Percentiles rank a stretch among this genome's conserved stretches.
These are phyloP conservation scores for Haplosporangium gracile DNA, from an alignment of 192 early-diverging fungal species.

Conservation along the genomic window DNA sequence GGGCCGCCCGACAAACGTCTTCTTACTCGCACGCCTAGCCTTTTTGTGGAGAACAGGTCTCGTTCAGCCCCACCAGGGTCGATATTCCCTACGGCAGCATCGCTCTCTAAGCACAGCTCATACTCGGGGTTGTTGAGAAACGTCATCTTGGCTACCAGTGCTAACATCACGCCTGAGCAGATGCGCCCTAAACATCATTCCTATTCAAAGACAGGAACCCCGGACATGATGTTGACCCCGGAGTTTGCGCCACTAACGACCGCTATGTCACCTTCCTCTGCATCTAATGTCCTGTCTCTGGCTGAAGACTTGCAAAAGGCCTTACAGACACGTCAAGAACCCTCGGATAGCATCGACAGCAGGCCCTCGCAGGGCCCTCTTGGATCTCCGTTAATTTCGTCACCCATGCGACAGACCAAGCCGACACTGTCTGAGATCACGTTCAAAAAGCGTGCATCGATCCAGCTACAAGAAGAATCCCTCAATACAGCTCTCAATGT, in stretches of 20 bases:
- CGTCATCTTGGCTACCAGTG: neutral
- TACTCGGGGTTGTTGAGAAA: neutral
- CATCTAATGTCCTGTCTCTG: slow-evolving; percentile 4
- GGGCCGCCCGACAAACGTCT: neutral
- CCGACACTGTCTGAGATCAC: slow-evolving; percentile 26
- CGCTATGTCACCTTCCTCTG: neutral
- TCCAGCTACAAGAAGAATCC: neutral
- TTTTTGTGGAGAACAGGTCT: slow-evolving; percentile 37
- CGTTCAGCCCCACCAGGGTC: slow-evolving; percentile 30
- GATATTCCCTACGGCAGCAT: neutral
- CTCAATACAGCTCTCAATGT: neutral
- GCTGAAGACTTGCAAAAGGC: slow-evolving; percentile 27
- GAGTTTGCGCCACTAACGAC: neutral
- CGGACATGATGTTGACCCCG: neutral
- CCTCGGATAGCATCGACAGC: neutral
- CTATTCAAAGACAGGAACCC: neutral
- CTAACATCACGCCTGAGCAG: neutral
- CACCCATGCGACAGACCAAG: slow-evolving; percentile 5
- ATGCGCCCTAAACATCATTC: neutral
- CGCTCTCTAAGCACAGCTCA: neutral
- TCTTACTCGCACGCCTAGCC: neutral
- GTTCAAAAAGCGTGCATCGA: slow-evolving; percentile 20
- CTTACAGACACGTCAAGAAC: slow-evolving; percentile 3
- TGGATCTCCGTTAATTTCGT: neutral
- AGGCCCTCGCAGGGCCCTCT: neutral